Base-by-base conservation (phyloP, 495 filamentous ascomycete genomes). In the Penicillium herquei region DNA sequence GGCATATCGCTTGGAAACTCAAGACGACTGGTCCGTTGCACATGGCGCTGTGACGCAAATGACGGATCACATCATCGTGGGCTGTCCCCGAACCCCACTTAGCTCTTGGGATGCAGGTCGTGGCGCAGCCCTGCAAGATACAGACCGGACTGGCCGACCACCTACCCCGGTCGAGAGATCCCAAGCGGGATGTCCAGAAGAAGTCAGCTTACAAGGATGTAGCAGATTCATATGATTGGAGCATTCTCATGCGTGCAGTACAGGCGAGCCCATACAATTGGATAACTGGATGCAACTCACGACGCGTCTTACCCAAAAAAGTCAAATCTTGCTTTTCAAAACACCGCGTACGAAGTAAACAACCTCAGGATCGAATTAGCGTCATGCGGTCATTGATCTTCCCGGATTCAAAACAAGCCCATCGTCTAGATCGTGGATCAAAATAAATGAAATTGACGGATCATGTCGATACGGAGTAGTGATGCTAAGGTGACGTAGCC, bases 11-110 rank as follows among this genome's bases (percentile, higher is more conserved):
- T 41, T 57, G 49, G 52, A 59, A 45, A 49, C 48, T 42, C 30
- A 52, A 58, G 45, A 52, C 43, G 48, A 66, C 63, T 68, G 62
- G 65, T 32, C 35, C 53, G 42, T 55, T 54, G 49, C 63, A 65
- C 58, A 64, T 66, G 65, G 65, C 54, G 54, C 49, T 53, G 62
- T 63, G 62, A 62, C 59, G 57, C 56, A 60, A 52, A 50, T 57
- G 61, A 69, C 41, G 56, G 54, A 56, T 69, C 66, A 69, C 59
- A 69, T 69, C 61, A 63, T 64, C 51, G 37, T 39, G 34, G 46
- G 12, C 48, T 37, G 17, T 32, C 14, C 33, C 41, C 37, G 17
- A 54, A 63, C 66, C 58, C 66, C 63, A 66, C 62, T 31, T 52
- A 6, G 39, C n/a, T 30, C 35, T n/a, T 49, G 30, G 32, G 39